Conservation (phyloP, 495 filamentous ascomycete genomes). For the Penicillium longicatenatum region DNA sequence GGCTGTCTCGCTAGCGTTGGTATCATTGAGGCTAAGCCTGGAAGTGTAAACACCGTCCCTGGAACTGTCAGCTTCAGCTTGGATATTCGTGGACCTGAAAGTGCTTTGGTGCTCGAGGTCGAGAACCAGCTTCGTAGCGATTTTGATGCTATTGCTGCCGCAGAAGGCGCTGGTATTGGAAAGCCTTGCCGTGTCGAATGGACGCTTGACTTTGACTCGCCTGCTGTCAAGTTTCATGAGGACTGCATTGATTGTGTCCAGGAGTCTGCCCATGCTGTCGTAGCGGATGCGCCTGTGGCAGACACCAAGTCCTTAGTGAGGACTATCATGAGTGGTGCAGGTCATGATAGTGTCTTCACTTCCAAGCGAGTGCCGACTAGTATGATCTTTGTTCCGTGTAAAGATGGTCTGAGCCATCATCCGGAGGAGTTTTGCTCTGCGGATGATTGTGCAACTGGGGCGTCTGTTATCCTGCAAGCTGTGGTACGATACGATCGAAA, state of each 20-base stretch:
- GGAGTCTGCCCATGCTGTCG: constrained; percentile 57
- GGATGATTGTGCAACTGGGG: constrained; percentile 63
- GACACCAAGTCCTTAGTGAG: constrained; percentile 44
- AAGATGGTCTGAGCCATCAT: constrained; percentile 67
- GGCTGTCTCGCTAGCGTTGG: constrained; percentile 70
- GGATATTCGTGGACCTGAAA: constrained; percentile 67
- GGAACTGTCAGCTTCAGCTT: constrained; percentile 68
- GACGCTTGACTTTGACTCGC: constrained; percentile 62
- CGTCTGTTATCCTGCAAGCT: constrained; percentile 62
- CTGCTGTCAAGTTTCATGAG: constrained; percentile 67
- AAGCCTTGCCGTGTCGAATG: constrained; percentile 60
- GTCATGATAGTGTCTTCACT: constrained; percentile 67
- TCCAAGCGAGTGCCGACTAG: constrained; percentile 60
- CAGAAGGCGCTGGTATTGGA: constrained; percentile 51
- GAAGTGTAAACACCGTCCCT: constrained; percentile 76
- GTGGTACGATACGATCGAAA: constrained; percentile 61
- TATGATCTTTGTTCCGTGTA: constrained; percentile 70
- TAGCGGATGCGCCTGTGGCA: constrained; percentile 48
- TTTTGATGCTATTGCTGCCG: constrained; percentile 59
- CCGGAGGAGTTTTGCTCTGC: constrained; percentile 61
- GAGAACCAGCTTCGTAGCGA: constrained; percentile 54
- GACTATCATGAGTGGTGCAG: constrained; percentile 57
- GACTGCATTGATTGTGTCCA: constrained; percentile 70
- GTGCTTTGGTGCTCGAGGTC: constrained; percentile 57
- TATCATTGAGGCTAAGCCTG: constrained; percentile 66